Evolutionary conservation across 495 filamentous ascomycete genomes (phyloP).

Genomic region (Trichoderma orchidacearum): DNA sequence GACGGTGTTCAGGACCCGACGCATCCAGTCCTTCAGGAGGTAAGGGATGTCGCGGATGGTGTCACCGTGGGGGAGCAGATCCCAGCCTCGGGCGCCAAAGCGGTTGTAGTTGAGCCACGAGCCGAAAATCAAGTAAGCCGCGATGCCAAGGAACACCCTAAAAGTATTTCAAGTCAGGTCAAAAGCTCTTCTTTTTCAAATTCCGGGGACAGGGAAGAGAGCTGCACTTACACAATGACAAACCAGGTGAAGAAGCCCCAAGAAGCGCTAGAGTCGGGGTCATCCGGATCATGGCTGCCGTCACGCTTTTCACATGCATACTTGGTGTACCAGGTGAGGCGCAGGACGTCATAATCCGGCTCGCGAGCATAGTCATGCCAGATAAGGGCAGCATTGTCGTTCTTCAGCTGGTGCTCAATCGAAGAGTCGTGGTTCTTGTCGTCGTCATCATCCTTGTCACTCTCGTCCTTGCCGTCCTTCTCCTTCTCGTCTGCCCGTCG

Average conservation of each 20-base stretch:
- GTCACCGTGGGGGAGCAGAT: slow-evolving; percentile 85
- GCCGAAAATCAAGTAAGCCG: slow-evolving; percentile 92
- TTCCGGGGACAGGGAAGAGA: not conserved
- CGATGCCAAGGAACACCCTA: slow-evolving; percentile 72
- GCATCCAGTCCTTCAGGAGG: slow-evolving; percentile 74
- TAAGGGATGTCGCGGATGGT: slow-evolving; percentile 88
- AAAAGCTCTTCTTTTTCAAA: slow-evolving; percentile 2
- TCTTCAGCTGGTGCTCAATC: slow-evolving; percentile 30
- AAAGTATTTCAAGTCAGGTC: not conserved
- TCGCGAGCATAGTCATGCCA: slow-evolving; percentile 56
- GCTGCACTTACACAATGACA: slow-evolving; percentile 68
- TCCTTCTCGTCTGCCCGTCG: slow-evolving; percentile 6
- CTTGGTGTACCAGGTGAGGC: slow-evolving; percentile 72
- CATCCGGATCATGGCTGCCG: slow-evolving; percentile 26
- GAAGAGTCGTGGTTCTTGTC: slow-evolving; percentile 19
- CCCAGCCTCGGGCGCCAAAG: slow-evolving; percentile 89
- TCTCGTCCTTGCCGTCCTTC: slow-evolving; percentile 13
- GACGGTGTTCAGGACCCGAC: slow-evolving; percentile 65
- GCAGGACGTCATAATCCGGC: slow-evolving; percentile 39
- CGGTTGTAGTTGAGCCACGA: slow-evolving; percentile 99
- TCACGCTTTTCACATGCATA: slow-evolving; percentile 59
- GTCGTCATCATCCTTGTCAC: slow-evolving; percentile 9
- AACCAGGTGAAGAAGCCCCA: slow-evolving; percentile 99
- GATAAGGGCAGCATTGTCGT: slow-evolving; percentile 44
- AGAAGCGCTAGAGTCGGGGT: slow-evolving; percentile 18